These are phyloP conservation scores for Aspergillus sp. DNA, from an alignment of 2,329 filamentous ascomycete species.

Conservation along the genomic window DNA sequence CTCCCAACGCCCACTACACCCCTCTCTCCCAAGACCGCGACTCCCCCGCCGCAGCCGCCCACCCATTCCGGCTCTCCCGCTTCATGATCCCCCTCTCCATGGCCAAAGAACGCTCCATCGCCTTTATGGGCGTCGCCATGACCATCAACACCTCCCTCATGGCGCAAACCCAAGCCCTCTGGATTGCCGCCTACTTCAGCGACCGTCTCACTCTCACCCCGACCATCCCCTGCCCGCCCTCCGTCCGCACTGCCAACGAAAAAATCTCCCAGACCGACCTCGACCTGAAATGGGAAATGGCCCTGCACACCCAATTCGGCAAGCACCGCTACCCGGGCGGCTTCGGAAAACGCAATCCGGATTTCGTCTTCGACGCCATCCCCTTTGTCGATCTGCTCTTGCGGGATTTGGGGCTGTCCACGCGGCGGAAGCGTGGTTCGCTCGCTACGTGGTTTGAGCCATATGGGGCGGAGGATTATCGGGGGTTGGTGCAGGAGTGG, in stretches of 20 bases:
- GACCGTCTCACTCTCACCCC: slow-evolving; percentile 40
- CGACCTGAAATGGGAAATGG: slow-evolving; percentile 50
- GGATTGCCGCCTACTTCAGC: slow-evolving; percentile 62
- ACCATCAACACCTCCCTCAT: slow-evolving; percentile 43
- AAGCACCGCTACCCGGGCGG: slow-evolving; percentile 61
- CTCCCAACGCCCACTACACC: slow-evolving; percentile 12
- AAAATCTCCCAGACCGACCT: slow-evolving; percentile 8
- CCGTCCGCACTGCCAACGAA: not conserved
- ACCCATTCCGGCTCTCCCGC: slow-evolving; percentile 45
- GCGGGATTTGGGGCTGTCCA: slow-evolving; percentile 58
- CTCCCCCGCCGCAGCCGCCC: slow-evolving; percentile 32
- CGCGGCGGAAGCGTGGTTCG: slow-evolving; percentile 29
- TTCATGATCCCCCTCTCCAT: slow-evolving; percentile 44
- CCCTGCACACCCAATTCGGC: slow-evolving; percentile 64
- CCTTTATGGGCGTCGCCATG: slow-evolving; percentile 46
- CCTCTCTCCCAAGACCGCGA: slow-evolving; percentile 29
- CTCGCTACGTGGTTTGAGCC: slow-evolving; percentile 31
- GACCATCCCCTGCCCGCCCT: not conserved
- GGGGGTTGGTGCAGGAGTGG: slow-evolving; percentile 39
- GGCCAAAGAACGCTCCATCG: slow-evolving; percentile 39
- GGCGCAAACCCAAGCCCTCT: slow-evolving; percentile 51
- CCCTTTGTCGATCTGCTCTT: slow-evolving; percentile 69
- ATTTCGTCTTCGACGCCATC: slow-evolving; percentile 71
- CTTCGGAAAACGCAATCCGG: slow-evolving; percentile 51
- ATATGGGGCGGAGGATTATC: slow-evolving; percentile 38